Percentiles rank a stretch among this genome's conserved stretches.
phyloP scores from a whole-genome alignment of 768 basidiomycete species.

The Xerocomus potaroensis region DNA sequence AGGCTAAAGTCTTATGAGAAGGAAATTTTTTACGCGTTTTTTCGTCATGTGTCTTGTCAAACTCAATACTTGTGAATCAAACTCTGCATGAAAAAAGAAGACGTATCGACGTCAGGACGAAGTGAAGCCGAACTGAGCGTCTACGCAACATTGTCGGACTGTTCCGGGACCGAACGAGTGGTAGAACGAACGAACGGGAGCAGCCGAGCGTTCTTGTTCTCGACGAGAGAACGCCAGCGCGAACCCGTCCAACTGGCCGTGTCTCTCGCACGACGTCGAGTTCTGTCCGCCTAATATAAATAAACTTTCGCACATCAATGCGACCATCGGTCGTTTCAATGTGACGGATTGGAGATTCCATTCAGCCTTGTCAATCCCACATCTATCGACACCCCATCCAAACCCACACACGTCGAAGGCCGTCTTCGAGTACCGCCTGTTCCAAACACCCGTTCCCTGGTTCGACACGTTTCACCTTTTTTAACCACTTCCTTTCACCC shows the following conservation, averaged over 20 bases:
- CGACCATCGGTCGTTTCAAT: conserved; percentile 5
- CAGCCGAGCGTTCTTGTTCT: too few species aligned
- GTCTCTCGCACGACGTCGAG: not conserved
- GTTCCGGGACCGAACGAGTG: not conserved
- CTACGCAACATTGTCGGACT: not conserved
- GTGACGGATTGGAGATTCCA: not conserved
- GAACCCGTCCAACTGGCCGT: too few species aligned
- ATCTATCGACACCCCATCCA: too few species aligned
- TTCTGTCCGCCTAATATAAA: not conserved
- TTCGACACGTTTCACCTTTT: too few species aligned
- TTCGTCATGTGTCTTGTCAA: not conserved
- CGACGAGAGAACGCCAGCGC: too few species aligned
- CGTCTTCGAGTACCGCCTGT: too few species aligned
- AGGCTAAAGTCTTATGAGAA: conserved; percentile 3
- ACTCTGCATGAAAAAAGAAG: not conserved
- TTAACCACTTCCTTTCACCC: too few species aligned
- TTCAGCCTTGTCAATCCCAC: not conserved
- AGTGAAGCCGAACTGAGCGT: conserved; percentile 3
- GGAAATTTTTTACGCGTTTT: not conserved
- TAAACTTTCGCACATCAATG: not conserved
- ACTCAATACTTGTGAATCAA: not conserved
- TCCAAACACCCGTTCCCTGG: too few species aligned
- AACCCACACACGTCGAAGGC: too few species aligned
- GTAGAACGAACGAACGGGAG: too few species aligned
- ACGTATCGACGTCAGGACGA: not conserved